Conservation (phyloP, 371 early-diverging fungal species). For the Saksenaea oblongispora region DNA sequence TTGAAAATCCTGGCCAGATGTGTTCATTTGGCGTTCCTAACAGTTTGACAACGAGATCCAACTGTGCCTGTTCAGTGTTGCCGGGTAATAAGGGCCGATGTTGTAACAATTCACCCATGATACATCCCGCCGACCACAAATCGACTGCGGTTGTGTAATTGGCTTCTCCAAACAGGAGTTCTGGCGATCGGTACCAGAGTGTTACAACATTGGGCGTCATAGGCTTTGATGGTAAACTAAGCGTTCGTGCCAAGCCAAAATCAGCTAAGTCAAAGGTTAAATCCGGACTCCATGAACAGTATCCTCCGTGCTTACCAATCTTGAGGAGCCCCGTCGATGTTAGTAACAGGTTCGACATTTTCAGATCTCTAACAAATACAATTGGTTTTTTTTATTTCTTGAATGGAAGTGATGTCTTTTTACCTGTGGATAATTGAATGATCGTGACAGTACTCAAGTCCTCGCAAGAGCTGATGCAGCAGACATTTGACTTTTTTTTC, state of each 20-base stretch:
- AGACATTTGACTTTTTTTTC: constrained; percentile 73
- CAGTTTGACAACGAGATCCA: constrained; percentile 71
- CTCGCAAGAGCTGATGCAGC: constrained; percentile 76
- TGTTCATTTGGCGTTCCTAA: constrained; percentile 79
- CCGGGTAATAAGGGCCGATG: constrained; percentile 85
- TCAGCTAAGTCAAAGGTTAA: constrained; percentile 52
- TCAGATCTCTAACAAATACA: constrained; percentile 65
- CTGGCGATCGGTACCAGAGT: constrained; percentile 95
- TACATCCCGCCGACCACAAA: constrained; percentile 92
- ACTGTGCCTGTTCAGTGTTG: constrained; percentile 75
- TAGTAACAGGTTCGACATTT: constrained; percentile 83
- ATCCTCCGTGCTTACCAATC: constrained; percentile 57
- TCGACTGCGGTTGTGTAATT: constrained; percentile 86
- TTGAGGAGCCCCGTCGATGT: constrained; percentile 76
- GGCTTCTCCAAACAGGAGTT: constrained; percentile 80
- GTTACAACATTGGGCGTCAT: constrained; percentile 96
- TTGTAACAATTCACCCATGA: constrained; percentile 79
- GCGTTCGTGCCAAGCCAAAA: constrained; percentile 86
- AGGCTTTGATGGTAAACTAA: constrained; percentile 63
- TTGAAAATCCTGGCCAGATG: constrained; percentile 79
- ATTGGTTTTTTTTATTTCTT: not conserved
- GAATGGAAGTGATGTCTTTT: not conserved
- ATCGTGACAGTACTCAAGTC: constrained; percentile 78
- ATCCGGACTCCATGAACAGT: not conserved
- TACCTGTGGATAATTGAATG: constrained; percentile 77